These are phyloP conservation scores for Sporothrix euskadiensis DNA, from an alignment of 2,329 filamentous ascomycete species.

Conservation along the genomic window DNA sequence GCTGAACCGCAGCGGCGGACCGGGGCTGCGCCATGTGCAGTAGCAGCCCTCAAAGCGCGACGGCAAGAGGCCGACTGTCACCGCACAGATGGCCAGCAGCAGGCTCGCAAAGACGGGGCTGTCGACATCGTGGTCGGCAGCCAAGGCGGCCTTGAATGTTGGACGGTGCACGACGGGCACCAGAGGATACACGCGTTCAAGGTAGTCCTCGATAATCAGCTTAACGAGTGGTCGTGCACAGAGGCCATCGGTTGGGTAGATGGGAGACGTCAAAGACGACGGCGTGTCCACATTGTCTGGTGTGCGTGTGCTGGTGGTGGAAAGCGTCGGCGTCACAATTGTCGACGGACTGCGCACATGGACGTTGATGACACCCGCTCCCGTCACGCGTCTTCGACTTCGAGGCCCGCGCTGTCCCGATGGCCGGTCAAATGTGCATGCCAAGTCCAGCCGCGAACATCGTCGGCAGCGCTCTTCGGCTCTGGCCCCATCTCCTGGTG, in stretches of 20 bases:
- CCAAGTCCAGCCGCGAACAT: neutral
- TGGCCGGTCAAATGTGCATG: conserved; percentile 7
- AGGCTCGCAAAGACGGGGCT: conserved; percentile 36
- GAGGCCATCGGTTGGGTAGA: conserved; percentile 12
- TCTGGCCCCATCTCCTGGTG: neutral
- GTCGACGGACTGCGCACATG: neutral
- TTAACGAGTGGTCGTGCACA: neutral
- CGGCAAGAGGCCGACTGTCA: conserved; percentile 36
- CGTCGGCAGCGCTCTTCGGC: neutral
- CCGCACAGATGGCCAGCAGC: conserved; percentile 34
- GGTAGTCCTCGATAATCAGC: neutral
- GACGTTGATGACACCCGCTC: neutral
- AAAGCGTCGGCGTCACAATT: neutral
- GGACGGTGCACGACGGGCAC: neutral
- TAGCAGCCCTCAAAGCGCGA: conserved; percentile 36
- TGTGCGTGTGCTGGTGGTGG: neutral
- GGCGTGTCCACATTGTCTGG: neutral
- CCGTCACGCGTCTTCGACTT: neutral
- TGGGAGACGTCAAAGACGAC: neutral
- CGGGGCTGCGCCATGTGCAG: conserved; percentile 31
- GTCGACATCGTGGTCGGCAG: conserved; percentile 31
- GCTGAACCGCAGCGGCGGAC: conserved; percentile 34
- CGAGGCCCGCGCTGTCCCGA: neutral
- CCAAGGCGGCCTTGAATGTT: neutral
- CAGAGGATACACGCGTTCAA: neutral